These are phyloP conservation scores for Plectosphaerella plurivora DNA, from an alignment of 2,329 filamentous ascomycete genomes.

Conservation along the genomic window DNA sequence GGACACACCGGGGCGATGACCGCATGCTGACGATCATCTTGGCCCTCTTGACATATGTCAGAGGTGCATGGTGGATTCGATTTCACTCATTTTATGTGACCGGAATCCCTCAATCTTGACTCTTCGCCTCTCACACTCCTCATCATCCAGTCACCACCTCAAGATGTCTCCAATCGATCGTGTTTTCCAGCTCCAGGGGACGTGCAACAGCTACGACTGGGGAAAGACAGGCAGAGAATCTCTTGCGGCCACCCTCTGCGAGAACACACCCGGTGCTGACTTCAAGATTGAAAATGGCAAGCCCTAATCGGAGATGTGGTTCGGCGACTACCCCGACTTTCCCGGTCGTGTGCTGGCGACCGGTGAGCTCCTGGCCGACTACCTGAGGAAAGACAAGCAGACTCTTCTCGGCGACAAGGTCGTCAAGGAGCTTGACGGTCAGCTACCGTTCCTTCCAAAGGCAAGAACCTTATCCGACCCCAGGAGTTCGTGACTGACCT, in stretches of 20 bases:
- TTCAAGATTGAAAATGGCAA: slow-evolving; percentile 62
- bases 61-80: not conserved
- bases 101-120: not conserved
- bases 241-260: slow-evolving; percentile 60
- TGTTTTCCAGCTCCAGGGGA: slow-evolving; percentile 41
- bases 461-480: slow-evolving; percentile 21
- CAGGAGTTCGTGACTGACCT: not conserved
- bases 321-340: slow-evolving; percentile 70
- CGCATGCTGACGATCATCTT: not conserved
- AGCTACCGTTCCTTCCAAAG: slow-evolving; percentile 71
- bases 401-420: slow-evolving; percentile 60
- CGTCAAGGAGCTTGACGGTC: slow-evolving; percentile 53
- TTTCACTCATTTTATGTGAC: not conserved
- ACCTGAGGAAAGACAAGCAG: slow-evolving; percentile 57
- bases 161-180: slow-evolving; percentile 14
- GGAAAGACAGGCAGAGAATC: slow-evolving; percentile 64
- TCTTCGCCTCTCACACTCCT: not conserved
- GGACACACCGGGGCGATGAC: not conserved
- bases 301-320: slow-evolving; percentile 67
- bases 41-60: not conserved
- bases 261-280: slow-evolving; percentile 56
- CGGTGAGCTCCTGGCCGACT: slow-evolving; percentile 59
- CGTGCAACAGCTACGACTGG: slow-evolving; percentile 62
- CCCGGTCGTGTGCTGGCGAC: slow-evolving; percentile 60
- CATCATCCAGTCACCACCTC: not conserved